A percentile compares a stretch with the other conserved stretches of the same genome.
phyloP scores from a whole-genome alignment of 495 filamentous ascomycete genomes.

The Hapsidospora chrysogenum region DNA sequence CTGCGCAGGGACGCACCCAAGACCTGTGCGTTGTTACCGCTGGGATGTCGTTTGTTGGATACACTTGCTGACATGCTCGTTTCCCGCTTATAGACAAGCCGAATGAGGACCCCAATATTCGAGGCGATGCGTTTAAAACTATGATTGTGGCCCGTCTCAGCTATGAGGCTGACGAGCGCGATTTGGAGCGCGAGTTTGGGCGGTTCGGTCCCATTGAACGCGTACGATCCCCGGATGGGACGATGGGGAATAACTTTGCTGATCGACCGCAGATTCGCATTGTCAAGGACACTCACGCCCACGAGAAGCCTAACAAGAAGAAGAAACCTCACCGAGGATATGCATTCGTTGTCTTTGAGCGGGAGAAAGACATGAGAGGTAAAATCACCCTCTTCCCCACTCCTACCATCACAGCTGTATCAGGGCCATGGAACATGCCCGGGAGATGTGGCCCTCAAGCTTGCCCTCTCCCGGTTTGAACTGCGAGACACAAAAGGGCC shows the following conservation, averaged over 20 bases:
- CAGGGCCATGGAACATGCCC: slow-evolving; percentile 1
- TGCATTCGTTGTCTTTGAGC: slow-evolving; percentile 93
- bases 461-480: slow-evolving; percentile 13
- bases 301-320: slow-evolving; percentile 53
- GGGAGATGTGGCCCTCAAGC: slow-evolving; percentile 14
- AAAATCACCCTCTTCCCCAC: slow-evolving; percentile 21
- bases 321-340: slow-evolving; percentile 84
- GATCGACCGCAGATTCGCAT: slow-evolving; percentile 56
- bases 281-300: slow-evolving; percentile 48
- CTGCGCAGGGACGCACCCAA: slow-evolving; percentile 48
- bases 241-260: neutral
- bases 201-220: slow-evolving; percentile 91
- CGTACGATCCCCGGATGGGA: slow-evolving; percentile 41
- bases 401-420: neutral
- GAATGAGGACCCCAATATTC: slow-evolving; percentile 60
- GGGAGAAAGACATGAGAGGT: slow-evolving; percentile 99
- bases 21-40: slow-evolving; percentile 35
- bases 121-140: slow-evolving; percentile 89
- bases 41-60: neutral
- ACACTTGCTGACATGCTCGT: too few species aligned
- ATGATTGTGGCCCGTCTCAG: slow-evolving; percentile 82
- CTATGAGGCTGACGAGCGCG: slow-evolving; percentile 74
- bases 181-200: slow-evolving; percentile 87
- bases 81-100: slow-evolving; percentile 48
- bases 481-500: slow-evolving; percentile 25